phyloP scores from a whole-genome alignment of 169 alveolate genomes.

The Miamiensis avidus region DNA sequence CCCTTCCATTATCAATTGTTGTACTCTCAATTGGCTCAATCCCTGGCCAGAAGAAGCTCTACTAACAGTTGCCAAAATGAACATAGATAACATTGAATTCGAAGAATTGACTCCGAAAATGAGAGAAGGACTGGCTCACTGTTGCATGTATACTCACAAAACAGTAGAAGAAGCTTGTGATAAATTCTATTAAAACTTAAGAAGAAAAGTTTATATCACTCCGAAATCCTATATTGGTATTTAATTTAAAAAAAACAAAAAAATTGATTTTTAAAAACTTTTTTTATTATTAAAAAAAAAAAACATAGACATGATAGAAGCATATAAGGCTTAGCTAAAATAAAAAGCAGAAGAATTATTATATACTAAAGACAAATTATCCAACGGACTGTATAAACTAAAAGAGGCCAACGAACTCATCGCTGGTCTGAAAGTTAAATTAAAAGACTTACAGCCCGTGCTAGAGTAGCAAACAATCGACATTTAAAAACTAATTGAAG shows the following conservation, averaged over 20 bases:
- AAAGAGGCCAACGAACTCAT: slow-evolving; percentile 82
- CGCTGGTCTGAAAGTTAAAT: slow-evolving; percentile 56
- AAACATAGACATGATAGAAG: slow-evolving; percentile 90
- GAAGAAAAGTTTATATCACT: slow-evolving; percentile 91
- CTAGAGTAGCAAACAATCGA: slow-evolving; percentile 78
- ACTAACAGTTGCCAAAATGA: slow-evolving; percentile 70
- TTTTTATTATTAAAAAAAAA: too few species aligned
- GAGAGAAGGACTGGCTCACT: slow-evolving; percentile 60
- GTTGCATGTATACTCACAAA: slow-evolving; percentile 89
- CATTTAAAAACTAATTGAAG: slow-evolving; percentile 69
- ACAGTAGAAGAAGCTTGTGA: slow-evolving; percentile 83
- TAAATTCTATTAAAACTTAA: slow-evolving; percentile 70
- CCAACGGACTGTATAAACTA: slow-evolving; percentile 88
- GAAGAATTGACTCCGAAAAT: slow-evolving; percentile 47
- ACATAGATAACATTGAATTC: slow-evolving; percentile 54
- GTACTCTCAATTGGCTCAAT: slow-evolving; percentile 83
- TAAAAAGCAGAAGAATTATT: slow-evolving; percentile 76
- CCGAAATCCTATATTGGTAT: slow-evolving; percentile 94
- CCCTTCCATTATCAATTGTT: slow-evolving; percentile 84
- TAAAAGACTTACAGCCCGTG: slow-evolving; percentile 64
- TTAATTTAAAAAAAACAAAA: too few species aligned
- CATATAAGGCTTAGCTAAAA: slow-evolving; percentile 65
- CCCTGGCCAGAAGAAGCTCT: slow-evolving; percentile 89
- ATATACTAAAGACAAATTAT: slow-evolving; percentile 71
- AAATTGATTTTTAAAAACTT: too few species aligned